phyloP scores from a whole-genome alignment of 2,329 filamentous ascomycete species.

The Fusarium sp. region DNA sequence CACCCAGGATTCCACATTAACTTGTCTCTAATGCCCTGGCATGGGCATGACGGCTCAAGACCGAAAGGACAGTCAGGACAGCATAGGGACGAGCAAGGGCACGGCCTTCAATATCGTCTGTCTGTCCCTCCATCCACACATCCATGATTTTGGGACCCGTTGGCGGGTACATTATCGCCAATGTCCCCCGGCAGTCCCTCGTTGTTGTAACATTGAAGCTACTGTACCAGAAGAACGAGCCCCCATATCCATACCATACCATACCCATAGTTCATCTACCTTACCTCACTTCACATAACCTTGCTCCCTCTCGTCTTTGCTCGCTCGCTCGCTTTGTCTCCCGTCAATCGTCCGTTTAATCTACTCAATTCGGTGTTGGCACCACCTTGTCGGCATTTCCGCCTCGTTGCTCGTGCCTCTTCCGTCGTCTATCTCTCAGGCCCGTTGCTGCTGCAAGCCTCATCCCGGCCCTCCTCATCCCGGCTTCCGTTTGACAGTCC shows the following conservation, averaged over 20 bases:
- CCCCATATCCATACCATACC: constrained; percentile 4
- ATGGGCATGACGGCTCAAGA: constrained; percentile 39
- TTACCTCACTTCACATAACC: constrained; percentile 6
- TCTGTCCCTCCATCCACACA: constrained; percentile 12
- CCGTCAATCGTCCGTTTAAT: constrained; percentile 38
- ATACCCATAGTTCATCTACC: constrained; percentile 15
- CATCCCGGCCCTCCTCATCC: constrained; percentile 32
- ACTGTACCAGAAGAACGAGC: constrained; percentile 16
- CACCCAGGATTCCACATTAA: constrained; percentile 29
- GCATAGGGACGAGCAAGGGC: constrained; percentile 21
- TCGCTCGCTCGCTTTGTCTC: constrained; percentile 37
- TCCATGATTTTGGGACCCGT: constrained; percentile 24
- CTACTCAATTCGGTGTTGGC: constrained; percentile 33
- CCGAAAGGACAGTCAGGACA: constrained; percentile 2
- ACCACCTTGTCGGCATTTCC: constrained; percentile 36
- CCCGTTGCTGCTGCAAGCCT: constrained; percentile 34
- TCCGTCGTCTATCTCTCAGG: constrained; percentile 38
- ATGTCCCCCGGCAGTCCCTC: constrained; percentile 33
- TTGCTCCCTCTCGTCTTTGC: background rate
- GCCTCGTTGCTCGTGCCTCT: constrained; percentile 37
- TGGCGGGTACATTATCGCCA: constrained; percentile 42
- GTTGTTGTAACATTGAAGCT: constrained; percentile 39
- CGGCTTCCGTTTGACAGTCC: constrained; percentile 31
- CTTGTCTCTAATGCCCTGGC: constrained; percentile 20
- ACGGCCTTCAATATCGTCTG: constrained; percentile 28